These are phyloP conservation scores for Apostasia ramifera DNA, from an alignment of 106 monocot species.

Conservation along the genomic window DNA sequence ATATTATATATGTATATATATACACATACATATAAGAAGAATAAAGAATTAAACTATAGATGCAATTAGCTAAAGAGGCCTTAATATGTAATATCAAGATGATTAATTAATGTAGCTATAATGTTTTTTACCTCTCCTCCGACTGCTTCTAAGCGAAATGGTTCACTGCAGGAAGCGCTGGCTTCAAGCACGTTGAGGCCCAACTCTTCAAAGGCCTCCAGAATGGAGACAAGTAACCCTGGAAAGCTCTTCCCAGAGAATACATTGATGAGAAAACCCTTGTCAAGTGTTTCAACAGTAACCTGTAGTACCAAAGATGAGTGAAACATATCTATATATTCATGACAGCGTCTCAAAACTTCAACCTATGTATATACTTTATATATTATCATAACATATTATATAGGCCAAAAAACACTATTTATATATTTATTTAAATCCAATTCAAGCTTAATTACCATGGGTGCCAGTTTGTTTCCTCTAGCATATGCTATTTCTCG, in stretches of 20 bases:
- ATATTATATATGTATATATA: too few species aligned
- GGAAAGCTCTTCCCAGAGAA: conserved; percentile 55
- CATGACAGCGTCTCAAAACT: background rate
- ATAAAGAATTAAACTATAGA: too few species aligned
- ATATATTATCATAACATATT: too few species aligned
- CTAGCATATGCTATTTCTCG: conserved; percentile 48
- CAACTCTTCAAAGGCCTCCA: conserved; percentile 80
- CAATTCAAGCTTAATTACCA: conserved; percentile 21
- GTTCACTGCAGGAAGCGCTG: conserved; percentile 77
- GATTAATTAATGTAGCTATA: too few species aligned
- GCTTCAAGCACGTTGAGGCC: conserved; percentile 85
- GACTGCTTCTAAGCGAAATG: conserved; percentile 88
- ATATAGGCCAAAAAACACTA: too few species aligned
- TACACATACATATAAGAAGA: too few species aligned
- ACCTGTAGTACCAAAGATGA: conserved; percentile 40
- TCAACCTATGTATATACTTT: background rate
- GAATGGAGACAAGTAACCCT: conserved; percentile 70
- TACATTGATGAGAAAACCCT: conserved; percentile 76
- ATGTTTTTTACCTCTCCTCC: conserved; percentile 79
- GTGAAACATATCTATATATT: background rate
- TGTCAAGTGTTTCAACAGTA: conserved; percentile 69
- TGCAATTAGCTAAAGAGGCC: too few species aligned
- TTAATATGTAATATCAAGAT: too few species aligned
- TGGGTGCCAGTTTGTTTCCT: conserved; percentile 26
- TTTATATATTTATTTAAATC: too few species aligned